Evolutionary conservation across 2,329 filamentous ascomycete genomes (phyloP).

Genomic region (Pezicula rhizophila): DNA sequence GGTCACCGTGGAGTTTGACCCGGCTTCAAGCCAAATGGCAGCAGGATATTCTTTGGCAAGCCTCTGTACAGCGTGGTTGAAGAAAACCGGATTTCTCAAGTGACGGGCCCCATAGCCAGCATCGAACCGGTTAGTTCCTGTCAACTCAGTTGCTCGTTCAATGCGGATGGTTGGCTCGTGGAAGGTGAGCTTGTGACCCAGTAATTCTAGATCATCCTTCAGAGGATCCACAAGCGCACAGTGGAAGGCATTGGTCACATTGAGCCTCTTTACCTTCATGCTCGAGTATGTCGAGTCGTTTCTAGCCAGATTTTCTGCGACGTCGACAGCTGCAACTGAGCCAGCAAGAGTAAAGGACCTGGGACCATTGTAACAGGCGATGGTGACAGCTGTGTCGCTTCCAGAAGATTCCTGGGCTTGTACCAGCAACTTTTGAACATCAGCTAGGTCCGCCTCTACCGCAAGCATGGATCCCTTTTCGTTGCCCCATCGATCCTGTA

Average conservation of each 20-base stretch:
- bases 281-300: constrained; percentile 3
- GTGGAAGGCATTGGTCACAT: constrained; percentile 25
- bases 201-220: neutral
- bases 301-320: constrained; percentile 5
- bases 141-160: neutral
- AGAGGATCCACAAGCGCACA: constrained; percentile 6
- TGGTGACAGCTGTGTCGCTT: constrained; percentile 2
- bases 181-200: neutral
- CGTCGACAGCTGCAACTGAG: constrained; percentile 17
- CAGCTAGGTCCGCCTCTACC: constrained; percentile 25
- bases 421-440: neutral
- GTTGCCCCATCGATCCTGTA: constrained; percentile 26
- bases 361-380: constrained; percentile 30
- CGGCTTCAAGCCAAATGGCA: constrained; percentile 25
- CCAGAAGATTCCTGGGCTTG: neutral
- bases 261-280: constrained; percentile 11
- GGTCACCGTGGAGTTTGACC: constrained; percentile 1
- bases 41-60: constrained; percentile 11
- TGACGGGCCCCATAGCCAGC: constrained; percentile 11
- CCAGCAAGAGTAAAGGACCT: constrained; percentile 27
- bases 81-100: constrained; percentile 23
- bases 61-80: constrained; percentile 19
- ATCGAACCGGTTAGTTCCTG: no score
- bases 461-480: constrained; percentile 34
- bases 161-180: constrained; percentile 4